These are phyloP conservation scores for Candida ficus DNA, from an alignment of 805 yeast genomes.

Conservation along the genomic window DNA sequence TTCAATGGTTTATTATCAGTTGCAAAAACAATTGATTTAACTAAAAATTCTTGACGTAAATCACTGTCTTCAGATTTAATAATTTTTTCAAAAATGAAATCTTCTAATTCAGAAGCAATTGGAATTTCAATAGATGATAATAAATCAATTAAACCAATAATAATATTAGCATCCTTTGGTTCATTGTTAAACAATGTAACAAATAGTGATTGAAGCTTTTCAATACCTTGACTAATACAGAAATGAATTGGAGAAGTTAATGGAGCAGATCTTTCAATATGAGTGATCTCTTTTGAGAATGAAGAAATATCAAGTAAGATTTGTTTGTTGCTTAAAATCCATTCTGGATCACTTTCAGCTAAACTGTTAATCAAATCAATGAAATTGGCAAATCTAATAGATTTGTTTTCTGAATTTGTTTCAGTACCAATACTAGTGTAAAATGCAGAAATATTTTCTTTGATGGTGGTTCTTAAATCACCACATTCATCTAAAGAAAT, in stretches of 20 bases:
- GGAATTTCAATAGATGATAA: conserved; percentile 42
- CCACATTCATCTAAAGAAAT: conserved; percentile 49
- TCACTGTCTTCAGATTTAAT: conserved; percentile 45
- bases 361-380: conserved; percentile 60
- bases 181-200: conserved; percentile 32
- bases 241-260: conserved; percentile 59
- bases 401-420: conserved; percentile 45
- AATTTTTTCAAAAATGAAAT: conserved; percentile 51
- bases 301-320: conserved; percentile 38
- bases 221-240: conserved; percentile 65
- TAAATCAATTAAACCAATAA: conserved; percentile 37
- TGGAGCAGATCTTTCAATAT: conserved; percentile 35
- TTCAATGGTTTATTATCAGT: conserved; percentile 41
- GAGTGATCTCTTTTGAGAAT: conserved; percentile 38
- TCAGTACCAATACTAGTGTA: conserved; percentile 45
- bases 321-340: conserved; percentile 52
- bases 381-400: conserved; percentile 66
- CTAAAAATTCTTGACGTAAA: conserved; percentile 46
- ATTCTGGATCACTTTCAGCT: conserved; percentile 41
- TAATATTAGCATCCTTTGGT: conserved; percentile 32
- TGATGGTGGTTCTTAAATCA: conserved; percentile 52
- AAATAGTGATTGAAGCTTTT: conserved; percentile 50
- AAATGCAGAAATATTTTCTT: conserved; percentile 45
- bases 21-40: conserved; percentile 44
- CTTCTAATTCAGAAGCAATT: conserved; percentile 44